A percentile compares a stretch with the other conserved stretches of the same genome.
These are phyloP conservation scores for bread wheat (Triticum aestivum) DNA, from an alignment of 176 grass and related monocot genomes.

Conservation along the genomic window DNA sequence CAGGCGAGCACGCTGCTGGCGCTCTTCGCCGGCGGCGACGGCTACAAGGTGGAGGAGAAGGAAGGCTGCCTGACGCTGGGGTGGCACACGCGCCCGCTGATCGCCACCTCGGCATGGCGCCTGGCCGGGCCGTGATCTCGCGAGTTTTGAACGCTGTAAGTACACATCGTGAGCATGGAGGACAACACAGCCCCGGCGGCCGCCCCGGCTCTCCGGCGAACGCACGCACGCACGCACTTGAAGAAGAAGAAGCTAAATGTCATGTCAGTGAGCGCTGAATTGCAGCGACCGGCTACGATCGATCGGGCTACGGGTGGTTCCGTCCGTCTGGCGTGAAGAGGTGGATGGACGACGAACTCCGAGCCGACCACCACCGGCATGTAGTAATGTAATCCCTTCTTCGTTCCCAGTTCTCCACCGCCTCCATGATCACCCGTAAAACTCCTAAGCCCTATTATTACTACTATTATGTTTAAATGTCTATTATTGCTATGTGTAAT, in stretches of 20 bases:
- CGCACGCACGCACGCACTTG: neutral
- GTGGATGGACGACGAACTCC: neutral
- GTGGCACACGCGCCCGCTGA: constrained; percentile 84
- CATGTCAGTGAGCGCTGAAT: constrained; percentile 27
- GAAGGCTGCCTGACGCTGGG: constrained; percentile 90
- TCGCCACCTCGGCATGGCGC: constrained; percentile 95
- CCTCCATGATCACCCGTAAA: neutral
- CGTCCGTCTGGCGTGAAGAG: constrained; percentile 41
- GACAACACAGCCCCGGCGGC: neutral
- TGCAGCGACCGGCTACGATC: constrained; percentile 29
- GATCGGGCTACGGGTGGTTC: constrained; percentile 22
- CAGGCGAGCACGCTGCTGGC: constrained; percentile 94
- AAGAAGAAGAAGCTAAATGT: neutral
- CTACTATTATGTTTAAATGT: constrained; percentile 39
- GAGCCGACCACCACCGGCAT: constrained; percentile 12
- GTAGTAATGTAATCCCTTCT: constrained; percentile 33
- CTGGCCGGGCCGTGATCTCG: constrained; percentile 33
- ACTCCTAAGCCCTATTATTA: constrained; percentile 26
- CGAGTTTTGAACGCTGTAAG: constrained; percentile 28
- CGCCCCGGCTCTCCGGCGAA: constrained; percentile 13
- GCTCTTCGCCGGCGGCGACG: constrained; percentile 85
- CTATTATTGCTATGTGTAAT: constrained; percentile 53
- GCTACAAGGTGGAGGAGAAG: constrained; percentile 90
- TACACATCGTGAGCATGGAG: neutral
- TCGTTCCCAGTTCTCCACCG: neutral